Conservation (phyloP, 2,329 filamentous ascomycete species). For the Aureobasidium sp. region DNA sequence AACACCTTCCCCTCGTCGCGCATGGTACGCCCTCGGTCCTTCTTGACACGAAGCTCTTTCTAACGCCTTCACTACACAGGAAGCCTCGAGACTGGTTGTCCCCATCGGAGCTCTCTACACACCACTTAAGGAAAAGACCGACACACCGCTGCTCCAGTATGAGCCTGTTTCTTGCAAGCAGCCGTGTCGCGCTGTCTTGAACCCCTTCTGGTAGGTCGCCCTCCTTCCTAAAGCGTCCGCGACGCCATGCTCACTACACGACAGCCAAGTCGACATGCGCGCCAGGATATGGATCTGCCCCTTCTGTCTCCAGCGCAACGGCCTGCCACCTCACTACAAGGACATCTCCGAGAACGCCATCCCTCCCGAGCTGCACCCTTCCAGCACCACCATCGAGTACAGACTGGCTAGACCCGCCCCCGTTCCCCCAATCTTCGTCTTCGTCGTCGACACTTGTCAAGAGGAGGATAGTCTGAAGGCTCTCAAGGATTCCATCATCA, state of each 20-base stretch:
- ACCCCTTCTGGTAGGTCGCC: constrained; percentile 78
- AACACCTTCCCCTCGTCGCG: constrained; percentile 97
- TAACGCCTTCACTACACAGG: constrained; percentile 45
- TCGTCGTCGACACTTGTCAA: constrained; percentile 82
- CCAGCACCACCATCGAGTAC: constrained; percentile 87
- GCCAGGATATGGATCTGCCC: constrained; percentile 84
- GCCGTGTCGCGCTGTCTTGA: constrained; percentile 90
- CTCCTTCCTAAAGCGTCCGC: background rate
- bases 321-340: constrained; percentile 79
- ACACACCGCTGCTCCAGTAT: constrained; percentile 84
- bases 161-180: constrained; percentile 96
- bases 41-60: constrained; percentile 7
- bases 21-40: constrained; percentile 47
- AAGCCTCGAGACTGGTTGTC: constrained; percentile 89
- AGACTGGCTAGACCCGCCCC: constrained; percentile 72
- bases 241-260: constrained; percentile 23
- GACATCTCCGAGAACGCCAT: constrained; percentile 79
- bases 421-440: constrained; percentile 79
- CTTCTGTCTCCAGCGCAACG: constrained; percentile 78
- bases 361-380: constrained; percentile 72
- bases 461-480: constrained; percentile 79
- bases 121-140: constrained; percentile 86
- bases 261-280: constrained; percentile 73
- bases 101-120: constrained; percentile 96
- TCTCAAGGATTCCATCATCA: constrained; percentile 77